These are phyloP conservation scores for Scheffersomyces quercinus DNA, from an alignment of 1,139 yeast genomes.

Conservation along the genomic window DNA sequence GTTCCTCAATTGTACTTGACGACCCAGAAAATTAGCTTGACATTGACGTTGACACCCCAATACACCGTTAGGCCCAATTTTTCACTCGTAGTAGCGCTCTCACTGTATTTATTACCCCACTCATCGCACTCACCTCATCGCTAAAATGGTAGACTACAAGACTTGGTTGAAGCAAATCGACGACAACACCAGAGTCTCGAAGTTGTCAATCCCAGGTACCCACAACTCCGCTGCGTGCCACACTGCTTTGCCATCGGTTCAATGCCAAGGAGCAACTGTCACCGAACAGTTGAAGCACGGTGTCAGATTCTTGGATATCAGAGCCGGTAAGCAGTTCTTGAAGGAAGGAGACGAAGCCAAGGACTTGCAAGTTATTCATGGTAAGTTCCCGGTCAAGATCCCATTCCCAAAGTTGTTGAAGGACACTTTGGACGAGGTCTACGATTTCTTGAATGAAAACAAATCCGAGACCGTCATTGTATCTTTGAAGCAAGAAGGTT, in stretches of 20 bases:
- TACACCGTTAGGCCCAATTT: neutral
- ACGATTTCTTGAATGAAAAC: constrained; percentile 54
- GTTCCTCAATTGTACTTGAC: too few species aligned
- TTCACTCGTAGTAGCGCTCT: neutral
- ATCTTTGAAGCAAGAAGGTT: constrained; percentile 76
- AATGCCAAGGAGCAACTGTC: constrained; percentile 69
- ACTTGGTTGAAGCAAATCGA: constrained; percentile 58
- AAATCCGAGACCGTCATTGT: constrained; percentile 64
- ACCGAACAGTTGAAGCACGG: constrained; percentile 69
- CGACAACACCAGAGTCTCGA: constrained; percentile 53
- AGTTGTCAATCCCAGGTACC: constrained; percentile 74
- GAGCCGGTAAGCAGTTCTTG: constrained; percentile 62
- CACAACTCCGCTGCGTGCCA: constrained; percentile 79
- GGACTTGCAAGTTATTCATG: constrained; percentile 71
- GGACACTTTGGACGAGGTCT: constrained; percentile 55
- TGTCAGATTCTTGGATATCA: constrained; percentile 69
- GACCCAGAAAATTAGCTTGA: too few species aligned
- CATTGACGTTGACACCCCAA: too few species aligned
- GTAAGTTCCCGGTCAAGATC: constrained; percentile 71
- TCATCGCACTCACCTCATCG: neutral
- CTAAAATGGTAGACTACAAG: constrained; percentile 41
- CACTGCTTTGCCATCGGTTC: constrained; percentile 75
- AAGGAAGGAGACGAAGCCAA: constrained; percentile 48
- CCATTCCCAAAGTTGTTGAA: constrained; percentile 56
- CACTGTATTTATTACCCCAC: neutral